Base-by-base conservation (phyloP, 2,329 filamentous ascomycete genomes). In the Aspergillus nomiae region DNA sequence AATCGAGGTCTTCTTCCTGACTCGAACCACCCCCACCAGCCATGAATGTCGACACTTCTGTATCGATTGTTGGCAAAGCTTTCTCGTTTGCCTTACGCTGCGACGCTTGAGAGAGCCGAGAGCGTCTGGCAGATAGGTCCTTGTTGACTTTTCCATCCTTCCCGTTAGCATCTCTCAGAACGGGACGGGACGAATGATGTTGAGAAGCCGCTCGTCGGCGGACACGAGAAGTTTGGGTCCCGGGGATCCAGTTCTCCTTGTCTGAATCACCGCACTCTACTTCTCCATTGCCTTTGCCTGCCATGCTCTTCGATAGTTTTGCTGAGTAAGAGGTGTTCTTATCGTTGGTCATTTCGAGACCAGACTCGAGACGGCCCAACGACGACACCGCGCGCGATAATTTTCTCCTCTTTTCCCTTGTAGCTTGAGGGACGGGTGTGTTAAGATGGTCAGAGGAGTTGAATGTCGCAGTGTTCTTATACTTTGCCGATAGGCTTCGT, bases 201-300 rank as follows among this genome's bases (percentile, higher is more conserved):
- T 75, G 71, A n/a, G 71, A 72, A 28, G 69, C 65, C 24, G 68
- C 70, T 5, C 74, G 73, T 41, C 76, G 76, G 59, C 76, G 77
- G 46, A 73, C 86, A 43, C 74, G 72, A 12, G 78, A 74, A 21
- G 70, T 67, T 41, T 77, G 76, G 26, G 81, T 83, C 4, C 82
- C 82, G 2, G 85, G 85, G 46, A 85, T 78, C 87, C 92, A 96
- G 74, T 98, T 98, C 80, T 98, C 94, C 80, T 98, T 98, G 76
- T 98, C 94, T 1, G 92, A 97, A 71, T 97, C 94, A 56, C 87
- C 83, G 76, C 79, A 86, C 77, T 82, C 77, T 43, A 77, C 55
- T 70, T 83, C 73, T 70, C 76, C 67, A 63, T 69, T 71, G 72
- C 73, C 63, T 65, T 73, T 67, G 70, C 53, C 62, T 43, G 63